Evolutionary conservation across 2,329 filamentous ascomycete genomes (phyloP).

Genomic region (Xylariaceae sp.): DNA sequence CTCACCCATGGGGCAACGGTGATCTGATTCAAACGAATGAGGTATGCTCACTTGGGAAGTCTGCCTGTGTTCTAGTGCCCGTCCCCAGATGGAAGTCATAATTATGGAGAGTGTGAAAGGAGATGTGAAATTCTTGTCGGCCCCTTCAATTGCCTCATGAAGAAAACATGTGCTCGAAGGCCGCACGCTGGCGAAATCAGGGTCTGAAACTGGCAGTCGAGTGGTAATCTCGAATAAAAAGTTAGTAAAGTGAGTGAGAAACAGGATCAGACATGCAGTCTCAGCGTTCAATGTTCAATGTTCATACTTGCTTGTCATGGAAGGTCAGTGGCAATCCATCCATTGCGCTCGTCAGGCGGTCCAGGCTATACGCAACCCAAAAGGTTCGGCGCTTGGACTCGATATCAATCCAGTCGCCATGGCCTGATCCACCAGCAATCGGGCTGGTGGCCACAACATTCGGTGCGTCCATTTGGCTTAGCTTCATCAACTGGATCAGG

Average conservation of each 20-base stretch:
- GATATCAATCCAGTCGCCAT: constrained; percentile 14
- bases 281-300: not conserved
- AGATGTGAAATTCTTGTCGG: constrained; percentile 6
- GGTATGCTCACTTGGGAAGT: not conserved
- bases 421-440: not conserved
- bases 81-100: constrained; percentile 11
- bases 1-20: too few species aligned
- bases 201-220: constrained; percentile 10
- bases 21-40: too few species aligned
- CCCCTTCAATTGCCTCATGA: constrained; percentile 1
- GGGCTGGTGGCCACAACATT: not conserved
- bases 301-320: constrained; percentile 4
- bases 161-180: constrained; percentile 7
- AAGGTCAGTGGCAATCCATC: constrained; percentile 8
- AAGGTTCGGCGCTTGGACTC: constrained; percentile 17
- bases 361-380: constrained; percentile 17
- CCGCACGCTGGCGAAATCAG: constrained; percentile 8
- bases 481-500: constrained; percentile 11
- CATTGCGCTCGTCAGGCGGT: constrained; percentile 15
- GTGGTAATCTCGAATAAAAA: constrained; percentile 9
- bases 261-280: too few species aligned
- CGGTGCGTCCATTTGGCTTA: not conserved
- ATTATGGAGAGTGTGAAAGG: constrained; percentile 10
- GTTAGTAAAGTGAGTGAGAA: too few species aligned
- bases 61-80: constrained; percentile 12